Percentiles rank a stretch among this genome's conserved stretches.
Evolutionary conservation across 306 rosid genomes (phyloP).

Genomic region (Ormosia semicastrata): DNA sequence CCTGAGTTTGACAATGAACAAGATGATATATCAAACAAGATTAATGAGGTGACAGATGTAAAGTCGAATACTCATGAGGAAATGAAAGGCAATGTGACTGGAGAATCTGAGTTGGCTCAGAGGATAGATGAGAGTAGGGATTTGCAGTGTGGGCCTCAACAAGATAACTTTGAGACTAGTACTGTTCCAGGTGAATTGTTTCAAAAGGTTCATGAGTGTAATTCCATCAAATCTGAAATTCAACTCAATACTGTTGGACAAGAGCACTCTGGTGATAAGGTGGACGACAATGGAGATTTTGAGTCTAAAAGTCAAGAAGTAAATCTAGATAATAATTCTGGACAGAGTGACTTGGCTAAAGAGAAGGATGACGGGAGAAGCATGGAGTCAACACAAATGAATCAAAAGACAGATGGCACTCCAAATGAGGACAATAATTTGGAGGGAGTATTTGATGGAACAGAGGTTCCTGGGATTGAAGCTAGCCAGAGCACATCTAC

Average conservation of each 20-base stretch:
- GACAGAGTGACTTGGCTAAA: conserved; percentile 14
- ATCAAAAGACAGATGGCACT: conserved; percentile 32
- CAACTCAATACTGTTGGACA: conserved; percentile 7
- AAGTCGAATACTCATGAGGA: conserved; percentile 22
- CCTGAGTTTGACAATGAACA: conserved; percentile 1
- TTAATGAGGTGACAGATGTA: neutral
- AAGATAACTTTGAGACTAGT: conserved; percentile 23
- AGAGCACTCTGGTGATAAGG: conserved; percentile 1
- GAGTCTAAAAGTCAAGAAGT: conserved; percentile 34
- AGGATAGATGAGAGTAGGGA: conserved; percentile 5
- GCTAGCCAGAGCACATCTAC: conserved; percentile 37
- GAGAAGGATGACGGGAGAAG: conserved; percentile 15
- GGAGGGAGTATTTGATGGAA: conserved; percentile 63
- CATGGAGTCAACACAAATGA: conserved; percentile 23
- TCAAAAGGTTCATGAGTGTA: conserved; percentile 16
- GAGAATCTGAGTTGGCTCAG: neutral
- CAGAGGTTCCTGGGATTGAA: conserved; percentile 50
- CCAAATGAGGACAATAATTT: conserved; percentile 37
- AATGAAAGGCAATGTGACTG: conserved; percentile 1
- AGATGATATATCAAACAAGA: conserved; percentile 24
- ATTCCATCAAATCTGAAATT: conserved; percentile 20
- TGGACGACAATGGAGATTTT: conserved; percentile 16
- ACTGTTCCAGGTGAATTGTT: conserved; percentile 16
- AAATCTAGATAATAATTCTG: conserved; percentile 5
- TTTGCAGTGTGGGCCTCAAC: conserved; percentile 16